Evolutionary conservation across 805 yeast species (phyloP), one percentile per base, ranked within the genome.

Genomic region (Wickerhamomyces alni): DNA sequence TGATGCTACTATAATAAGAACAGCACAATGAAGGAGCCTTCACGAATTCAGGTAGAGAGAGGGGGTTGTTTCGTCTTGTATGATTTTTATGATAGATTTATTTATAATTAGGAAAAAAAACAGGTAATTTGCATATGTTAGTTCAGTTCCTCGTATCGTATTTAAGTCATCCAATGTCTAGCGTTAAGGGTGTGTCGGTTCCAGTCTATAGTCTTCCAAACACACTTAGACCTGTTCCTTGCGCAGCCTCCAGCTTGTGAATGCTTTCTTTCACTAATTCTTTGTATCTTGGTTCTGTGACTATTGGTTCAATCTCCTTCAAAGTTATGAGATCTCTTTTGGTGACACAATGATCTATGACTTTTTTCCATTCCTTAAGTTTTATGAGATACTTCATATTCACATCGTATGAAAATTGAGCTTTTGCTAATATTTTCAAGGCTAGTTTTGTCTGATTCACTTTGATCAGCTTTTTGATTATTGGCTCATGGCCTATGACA

Each of bases 401-500:
- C 2, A 29, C 12, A 7, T 50, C 54, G 35, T 46, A 46, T 3
- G 41, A 15, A 5, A 53, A 13, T 18, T 47, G 45, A 2, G 50
- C 42, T 18, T 41, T 47, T 8, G 34, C 27, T 2, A 52, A 15
- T 8, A 51, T 19, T 31, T 45, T 50, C 32, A 45, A 16, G 1
- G 57, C 55, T 10, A 54, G 36, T 24, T 35, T 30, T 4, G 33
- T 27, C 35, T 54, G 55, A 8, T 34, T 37, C 12, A 33, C 40
- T 12, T 37, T 37, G 12, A 51, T 34, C 6, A 51, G 36, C 5
- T 51, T 48, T 5, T 40, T 42, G 18, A 54, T 37, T 46, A 87
- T 79, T 1, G 82, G 79, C 43, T 69, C 70, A 43, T 80, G 81
- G 0, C 91, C 88, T 31, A 87, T 83, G 0, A 86, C 83, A 0